phyloP scores from a whole-genome alignment of 164 flowering plant genomes.

The Kalanchoe fedtschenkoi region DNA sequence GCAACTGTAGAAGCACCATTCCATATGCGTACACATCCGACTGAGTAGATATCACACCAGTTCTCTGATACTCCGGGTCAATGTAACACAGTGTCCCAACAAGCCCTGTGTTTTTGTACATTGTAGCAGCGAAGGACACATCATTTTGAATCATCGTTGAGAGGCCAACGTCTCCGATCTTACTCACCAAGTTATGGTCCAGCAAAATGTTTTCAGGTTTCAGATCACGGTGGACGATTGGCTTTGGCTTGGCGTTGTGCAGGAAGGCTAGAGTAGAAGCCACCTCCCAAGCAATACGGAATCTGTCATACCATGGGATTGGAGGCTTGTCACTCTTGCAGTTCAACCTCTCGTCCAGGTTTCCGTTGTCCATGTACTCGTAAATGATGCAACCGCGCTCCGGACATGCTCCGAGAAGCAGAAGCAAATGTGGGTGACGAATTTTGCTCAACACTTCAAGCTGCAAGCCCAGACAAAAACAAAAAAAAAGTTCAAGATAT shows the following conservation, averaged over 20 bases:
- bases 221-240: slow-evolving; percentile 80
- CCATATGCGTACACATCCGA: slow-evolving; percentile 90
- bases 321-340: slow-evolving; percentile 37
- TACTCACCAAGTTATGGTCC: slow-evolving; percentile 69
- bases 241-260: slow-evolving; percentile 66
- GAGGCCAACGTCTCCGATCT: slow-evolving; percentile 89
- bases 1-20: slow-evolving; percentile 67
- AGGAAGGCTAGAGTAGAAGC: slow-evolving; percentile 74
- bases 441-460: slow-evolving; percentile 70
- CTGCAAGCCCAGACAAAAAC: slow-evolving; percentile 26
- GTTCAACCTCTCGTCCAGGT: slow-evolving; percentile 57
- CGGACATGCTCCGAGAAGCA: slow-evolving; percentile 83
- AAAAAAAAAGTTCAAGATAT: too few species aligned
- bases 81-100: slow-evolving; percentile 84
- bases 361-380: slow-evolving; percentile 91
- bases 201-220: slow-evolving; percentile 93
- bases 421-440: slow-evolving; percentile 80
- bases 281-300: slow-evolving; percentile 80
- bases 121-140: slow-evolving; percentile 19
- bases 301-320: slow-evolving; percentile 73
- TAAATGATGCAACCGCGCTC: slow-evolving; percentile 80
- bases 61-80: slow-evolving; percentile 93
- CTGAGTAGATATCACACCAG: slow-evolving; percentile 55
- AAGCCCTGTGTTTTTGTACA: slow-evolving; percentile 36
- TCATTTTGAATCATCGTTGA: slow-evolving; percentile 42